Conservation (phyloP, 2,329 filamentous ascomycete genomes). For the Cladosporium cucumerinum region DNA sequence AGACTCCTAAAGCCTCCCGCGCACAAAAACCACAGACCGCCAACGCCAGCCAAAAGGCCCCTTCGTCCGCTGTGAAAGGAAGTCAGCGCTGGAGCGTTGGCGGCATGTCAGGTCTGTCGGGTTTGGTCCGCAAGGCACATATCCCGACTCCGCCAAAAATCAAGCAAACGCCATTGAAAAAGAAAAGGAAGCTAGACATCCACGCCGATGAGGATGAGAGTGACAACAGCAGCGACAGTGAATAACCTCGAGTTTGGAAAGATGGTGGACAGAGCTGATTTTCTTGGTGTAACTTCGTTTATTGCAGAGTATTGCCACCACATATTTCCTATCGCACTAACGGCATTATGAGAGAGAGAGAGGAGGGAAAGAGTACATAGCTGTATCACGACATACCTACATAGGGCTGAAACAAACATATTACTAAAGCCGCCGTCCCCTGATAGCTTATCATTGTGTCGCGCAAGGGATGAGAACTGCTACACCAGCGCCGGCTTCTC, state of each 20-base stretch:
- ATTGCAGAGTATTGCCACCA: not conserved
- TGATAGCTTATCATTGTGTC: not conserved
- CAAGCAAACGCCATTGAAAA: slow-evolving; percentile 1
- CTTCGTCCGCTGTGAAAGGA: not conserved
- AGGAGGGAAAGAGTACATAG: not conserved
- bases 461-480: slow-evolving; percentile 2
- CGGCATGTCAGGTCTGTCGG: not conserved
- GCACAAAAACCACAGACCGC: not conserved
- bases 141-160: slow-evolving; percentile 11
- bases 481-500: not conserved
- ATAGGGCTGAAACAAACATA: not conserved
- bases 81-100: not conserved
- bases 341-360: not conserved
- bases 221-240: slow-evolving; percentile 4
- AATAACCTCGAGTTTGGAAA: not conserved
- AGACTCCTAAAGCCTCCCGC: not conserved
- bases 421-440: not conserved
- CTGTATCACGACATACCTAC: not conserved
- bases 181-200: slow-evolving; percentile 1
- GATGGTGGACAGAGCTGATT: not conserved
- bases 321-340: not conserved
- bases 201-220: slow-evolving; percentile 8
- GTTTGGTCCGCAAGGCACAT: slow-evolving; percentile 10
- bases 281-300: not conserved
- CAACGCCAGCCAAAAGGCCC: not conserved